Evolutionary conservation across 2,329 filamentous ascomycete species (phyloP).

Genomic region (Pyricularia grisea): DNA sequence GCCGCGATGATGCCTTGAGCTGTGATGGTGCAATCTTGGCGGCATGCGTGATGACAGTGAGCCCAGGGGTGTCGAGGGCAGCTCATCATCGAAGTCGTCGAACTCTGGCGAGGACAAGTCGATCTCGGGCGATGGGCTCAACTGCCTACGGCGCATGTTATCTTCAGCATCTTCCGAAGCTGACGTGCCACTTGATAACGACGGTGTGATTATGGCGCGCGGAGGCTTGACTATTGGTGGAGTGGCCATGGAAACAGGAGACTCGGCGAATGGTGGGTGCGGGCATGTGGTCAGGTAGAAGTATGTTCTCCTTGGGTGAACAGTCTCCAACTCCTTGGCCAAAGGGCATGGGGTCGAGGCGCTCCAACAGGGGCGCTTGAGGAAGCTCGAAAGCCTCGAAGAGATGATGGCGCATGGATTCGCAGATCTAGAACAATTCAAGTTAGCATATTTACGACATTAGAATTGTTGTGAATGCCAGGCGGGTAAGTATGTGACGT

Average conservation of each 20-base stretch:
- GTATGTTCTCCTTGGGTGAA: constrained; percentile 90
- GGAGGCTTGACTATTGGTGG: constrained; percentile 30
- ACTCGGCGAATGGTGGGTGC: constrained; percentile 70
- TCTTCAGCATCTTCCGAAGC: constrained; percentile 64
- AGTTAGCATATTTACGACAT: background rate
- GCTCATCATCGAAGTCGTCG: constrained; percentile 59
- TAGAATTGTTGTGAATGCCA: background rate
- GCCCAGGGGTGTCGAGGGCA: constrained; percentile 48
- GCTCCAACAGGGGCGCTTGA: constrained; percentile 79
- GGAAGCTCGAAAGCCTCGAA: constrained; percentile 78
- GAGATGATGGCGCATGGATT: constrained; percentile 95
- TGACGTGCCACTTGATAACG: constrained; percentile 61
- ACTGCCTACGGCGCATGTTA: constrained; percentile 49
- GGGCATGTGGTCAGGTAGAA: constrained; percentile 90
- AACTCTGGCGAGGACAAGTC: constrained; percentile 83
- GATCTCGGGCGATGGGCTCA: constrained; percentile 88
- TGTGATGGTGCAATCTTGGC: constrained; percentile 21
- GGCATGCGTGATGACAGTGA: constrained; percentile 43
- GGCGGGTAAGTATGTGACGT: constrained; percentile 27
- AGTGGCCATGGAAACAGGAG: constrained; percentile 20
- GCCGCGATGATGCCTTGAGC: constrained; percentile 46
- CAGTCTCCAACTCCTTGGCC: constrained; percentile 84
- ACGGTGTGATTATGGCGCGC: constrained; percentile 67
- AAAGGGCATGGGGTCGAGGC: constrained; percentile 73
- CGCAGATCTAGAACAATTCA: constrained; percentile 60